phyloP scores from a whole-genome alignment of 1,284 basidiomycete genomes.

The Moesziomyces sp. region DNA sequence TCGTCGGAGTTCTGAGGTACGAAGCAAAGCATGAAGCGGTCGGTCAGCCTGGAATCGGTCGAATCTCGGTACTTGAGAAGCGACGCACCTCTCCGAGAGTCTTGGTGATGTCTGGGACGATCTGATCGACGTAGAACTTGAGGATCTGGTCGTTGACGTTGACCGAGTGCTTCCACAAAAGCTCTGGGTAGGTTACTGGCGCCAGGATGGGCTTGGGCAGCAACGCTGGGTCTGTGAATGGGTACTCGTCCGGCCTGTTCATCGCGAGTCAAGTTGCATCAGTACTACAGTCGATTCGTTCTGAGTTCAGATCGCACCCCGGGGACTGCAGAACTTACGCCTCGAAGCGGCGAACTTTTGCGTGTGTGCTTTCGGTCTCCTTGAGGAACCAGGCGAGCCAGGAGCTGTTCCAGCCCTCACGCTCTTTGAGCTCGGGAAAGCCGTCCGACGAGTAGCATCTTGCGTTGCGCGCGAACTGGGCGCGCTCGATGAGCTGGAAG shows the following conservation, averaged over 20 bases:
- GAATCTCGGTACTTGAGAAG: background rate
- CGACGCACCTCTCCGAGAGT: slow-evolving; percentile 42
- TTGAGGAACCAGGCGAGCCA: slow-evolving; percentile 98
- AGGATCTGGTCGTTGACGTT: slow-evolving; percentile 90
- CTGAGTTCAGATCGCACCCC: too few relatives aligned
- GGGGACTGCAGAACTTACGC: slow-evolving; percentile 24
- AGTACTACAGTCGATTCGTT: too few relatives aligned
- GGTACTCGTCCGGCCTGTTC: slow-evolving; percentile 86
- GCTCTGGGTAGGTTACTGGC: slow-evolving; percentile 78
- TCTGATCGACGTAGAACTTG: slow-evolving; percentile 83
- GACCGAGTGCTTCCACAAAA: slow-evolving; percentile 82
- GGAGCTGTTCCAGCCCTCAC: slow-evolving; percentile 80
- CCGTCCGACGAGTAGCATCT: slow-evolving; percentile 84
- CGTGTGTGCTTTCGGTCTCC: slow-evolving; percentile 93
- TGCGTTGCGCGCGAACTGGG: slow-evolving; percentile 95
- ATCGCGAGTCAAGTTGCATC: too few relatives aligned
- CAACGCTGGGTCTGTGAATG: slow-evolving; percentile 79
- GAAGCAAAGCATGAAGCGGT: background rate
- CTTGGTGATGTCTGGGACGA: slow-evolving; percentile 83
- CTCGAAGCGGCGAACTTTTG: slow-evolving; percentile 44
- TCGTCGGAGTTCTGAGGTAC: slow-evolving; percentile 77
- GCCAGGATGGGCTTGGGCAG: slow-evolving; percentile 86
- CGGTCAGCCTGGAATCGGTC: background rate
- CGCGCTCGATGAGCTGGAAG: slow-evolving; percentile 90
- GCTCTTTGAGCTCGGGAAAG: slow-evolving; percentile 75